Conservation (phyloP, 139 green algal genomes). For the Chlorella vulgaris region DNA sequence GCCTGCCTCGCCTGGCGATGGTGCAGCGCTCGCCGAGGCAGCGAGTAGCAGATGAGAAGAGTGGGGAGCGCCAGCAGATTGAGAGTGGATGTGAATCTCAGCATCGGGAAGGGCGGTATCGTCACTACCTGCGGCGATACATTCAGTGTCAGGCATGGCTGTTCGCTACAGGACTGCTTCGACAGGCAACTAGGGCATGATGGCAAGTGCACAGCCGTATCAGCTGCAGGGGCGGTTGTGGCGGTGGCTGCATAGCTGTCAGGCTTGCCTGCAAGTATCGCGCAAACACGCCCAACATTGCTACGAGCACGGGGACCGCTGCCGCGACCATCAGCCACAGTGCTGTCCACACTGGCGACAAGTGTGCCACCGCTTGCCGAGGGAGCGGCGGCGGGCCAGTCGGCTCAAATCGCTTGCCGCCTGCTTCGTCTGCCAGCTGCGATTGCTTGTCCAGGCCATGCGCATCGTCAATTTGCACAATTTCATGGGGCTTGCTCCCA, state of each 20-base stretch:
- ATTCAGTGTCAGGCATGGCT: too few relatives aligned
- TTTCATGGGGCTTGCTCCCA: too few relatives aligned
- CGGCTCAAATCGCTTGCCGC: neutral
- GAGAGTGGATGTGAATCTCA: neutral
- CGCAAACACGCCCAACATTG: neutral
- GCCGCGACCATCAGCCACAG: neutral
- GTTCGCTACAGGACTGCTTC: too few relatives aligned
- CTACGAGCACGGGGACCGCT: neutral
- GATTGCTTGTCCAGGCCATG: too few relatives aligned
- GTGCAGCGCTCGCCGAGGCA: neutral
- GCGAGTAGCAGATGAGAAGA: conserved; percentile 10
- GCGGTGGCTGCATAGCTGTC: too few relatives aligned
- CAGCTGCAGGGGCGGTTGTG: too few relatives aligned
- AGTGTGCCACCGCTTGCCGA: neutral
- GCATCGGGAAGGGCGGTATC: neutral
- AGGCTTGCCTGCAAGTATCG: conserved; percentile 13
- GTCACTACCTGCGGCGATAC: conserved; percentile 8
- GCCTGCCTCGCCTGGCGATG: too few relatives aligned
- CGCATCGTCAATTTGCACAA: too few relatives aligned
- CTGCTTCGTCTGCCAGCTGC: too few relatives aligned
- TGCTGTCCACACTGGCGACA: neutral
- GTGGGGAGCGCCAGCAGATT: conserved; percentile 5
- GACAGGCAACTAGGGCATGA: too few relatives aligned
- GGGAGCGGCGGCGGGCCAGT: neutral
- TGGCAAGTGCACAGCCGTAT: neutral